Percentiles rank a stretch among this genome's conserved stretches.
Evolutionary conservation across 1,284 basidiomycete genomes (phyloP).

Genomic region (Anthracocystis panici-leucophaei): DNA sequence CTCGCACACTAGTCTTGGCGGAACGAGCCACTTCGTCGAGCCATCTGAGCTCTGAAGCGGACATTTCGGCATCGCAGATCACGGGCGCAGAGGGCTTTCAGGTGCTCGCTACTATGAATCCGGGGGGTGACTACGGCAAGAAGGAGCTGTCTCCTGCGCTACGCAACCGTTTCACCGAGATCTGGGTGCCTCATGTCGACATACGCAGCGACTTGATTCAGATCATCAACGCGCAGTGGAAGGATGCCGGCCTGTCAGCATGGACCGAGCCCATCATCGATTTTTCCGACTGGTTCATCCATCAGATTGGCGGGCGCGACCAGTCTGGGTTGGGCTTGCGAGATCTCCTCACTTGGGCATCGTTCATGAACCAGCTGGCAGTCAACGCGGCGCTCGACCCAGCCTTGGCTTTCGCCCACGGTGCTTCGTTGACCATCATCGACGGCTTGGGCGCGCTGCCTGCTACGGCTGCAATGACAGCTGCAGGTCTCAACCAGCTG

Average conservation of each 20-base stretch:
- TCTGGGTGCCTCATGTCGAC: constrained; percentile 94
- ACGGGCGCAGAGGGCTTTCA: constrained; percentile 75
- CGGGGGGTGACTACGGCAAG: constrained; percentile 98
- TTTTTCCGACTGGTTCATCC: constrained; percentile 85
- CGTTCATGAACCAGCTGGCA: constrained; percentile 81
- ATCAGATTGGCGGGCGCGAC: constrained; percentile 76
- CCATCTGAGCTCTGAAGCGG: constrained; percentile 70
- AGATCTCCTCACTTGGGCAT: constrained; percentile 93
- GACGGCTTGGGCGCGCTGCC: constrained; percentile 70
- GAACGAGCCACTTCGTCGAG: constrained; percentile 80
- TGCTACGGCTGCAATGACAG: constrained; percentile 70
- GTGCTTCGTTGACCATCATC: constrained; percentile 70
- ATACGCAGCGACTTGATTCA: constrained; percentile 80
- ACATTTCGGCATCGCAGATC: constrained; percentile 52
- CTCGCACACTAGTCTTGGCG: constrained; percentile 88
- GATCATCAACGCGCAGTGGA: constrained; percentile 84
- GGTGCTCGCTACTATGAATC: constrained; percentile 98
- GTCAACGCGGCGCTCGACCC: constrained; percentile 44
- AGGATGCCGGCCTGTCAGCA: constrained; percentile 73
- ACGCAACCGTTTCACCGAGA: constrained; percentile 98
- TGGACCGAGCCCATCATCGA: constrained; percentile 80
- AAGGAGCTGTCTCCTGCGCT: constrained; percentile 97
- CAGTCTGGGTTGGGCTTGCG: constrained; percentile 75
- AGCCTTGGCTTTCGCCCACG: constrained; percentile 69
- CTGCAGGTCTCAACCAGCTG: constrained; percentile 78